Evolutionary conservation across 768 basidiomycete genomes (phyloP).

Genomic region (Amanita rimosa): DNA sequence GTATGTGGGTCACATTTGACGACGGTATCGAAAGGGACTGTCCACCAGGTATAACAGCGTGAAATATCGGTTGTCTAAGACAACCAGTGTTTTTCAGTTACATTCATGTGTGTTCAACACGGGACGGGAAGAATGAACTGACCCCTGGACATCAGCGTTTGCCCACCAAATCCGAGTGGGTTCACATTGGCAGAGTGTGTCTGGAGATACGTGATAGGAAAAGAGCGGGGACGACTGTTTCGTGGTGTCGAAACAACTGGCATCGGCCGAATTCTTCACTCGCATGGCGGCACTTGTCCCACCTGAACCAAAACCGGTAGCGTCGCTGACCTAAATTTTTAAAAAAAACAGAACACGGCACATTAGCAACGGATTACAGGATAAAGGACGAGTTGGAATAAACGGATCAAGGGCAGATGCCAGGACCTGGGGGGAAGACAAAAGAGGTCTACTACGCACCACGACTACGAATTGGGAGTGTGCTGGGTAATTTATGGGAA

Average conservation of each 20-base stretch:
- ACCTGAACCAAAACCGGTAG: constrained; percentile 47
- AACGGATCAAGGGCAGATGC: neutral
- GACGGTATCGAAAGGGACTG: constrained; percentile 57
- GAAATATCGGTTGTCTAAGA: constrained; percentile 50
- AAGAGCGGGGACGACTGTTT: constrained; percentile 40
- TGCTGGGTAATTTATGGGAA: constrained; percentile 53
- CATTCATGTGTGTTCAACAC: too few relatives aligned
- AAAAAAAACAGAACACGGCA: neutral
- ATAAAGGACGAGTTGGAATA: neutral
- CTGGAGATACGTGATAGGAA: constrained; percentile 47
- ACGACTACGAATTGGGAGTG: constrained; percentile 68
- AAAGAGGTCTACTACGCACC: constrained; percentile 32
- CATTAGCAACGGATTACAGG: neutral
- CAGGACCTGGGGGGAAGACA: constrained; percentile 2
- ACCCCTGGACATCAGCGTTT: constrained; percentile 40
- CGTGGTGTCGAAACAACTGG: constrained; percentile 49
- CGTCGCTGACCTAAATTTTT: constrained; percentile 27
- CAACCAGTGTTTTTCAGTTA: too few relatives aligned
- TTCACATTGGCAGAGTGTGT: constrained; percentile 52
- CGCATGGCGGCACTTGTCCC: constrained; percentile 60
- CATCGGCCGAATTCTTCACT: constrained; percentile 38
- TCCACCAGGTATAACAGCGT: constrained; percentile 72
- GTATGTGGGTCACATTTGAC: constrained; percentile 30
- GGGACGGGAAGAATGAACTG: too few relatives aligned
- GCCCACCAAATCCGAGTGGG: constrained; percentile 63